A percentile compares a stretch with the other conserved stretches of the same genome.
Conservation (phyloP, 1,284 basidiomycete species). For the Cystobasidium sp. region DNA sequence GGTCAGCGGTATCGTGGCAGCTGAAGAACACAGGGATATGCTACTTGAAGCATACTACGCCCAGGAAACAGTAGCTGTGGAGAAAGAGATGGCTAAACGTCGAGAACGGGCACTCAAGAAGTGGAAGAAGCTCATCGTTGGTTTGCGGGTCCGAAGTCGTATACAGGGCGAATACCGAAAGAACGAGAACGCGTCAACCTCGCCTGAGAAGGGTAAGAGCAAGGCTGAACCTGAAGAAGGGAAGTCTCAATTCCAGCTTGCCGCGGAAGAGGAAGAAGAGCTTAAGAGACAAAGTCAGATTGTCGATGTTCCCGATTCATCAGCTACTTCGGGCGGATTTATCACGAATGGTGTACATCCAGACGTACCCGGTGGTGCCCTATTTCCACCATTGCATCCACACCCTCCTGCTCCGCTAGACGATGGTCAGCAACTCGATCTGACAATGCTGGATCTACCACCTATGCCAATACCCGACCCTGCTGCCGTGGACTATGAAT, state of each 20-base stretch:
- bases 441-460: conserved; percentile 36
- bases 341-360: conserved; percentile 20
- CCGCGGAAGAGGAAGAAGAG: conserved; percentile 13
- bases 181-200: background rate
- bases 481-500: background rate
- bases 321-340: conserved; percentile 24
- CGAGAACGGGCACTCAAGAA: conserved; percentile 82
- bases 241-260: conserved; percentile 26
- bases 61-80: conserved; percentile 74
- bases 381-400: conserved; percentile 24
- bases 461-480: conserved; percentile 41
- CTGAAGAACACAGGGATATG: conserved; percentile 73
- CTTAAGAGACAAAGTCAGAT: background rate
- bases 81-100: conserved; percentile 74
- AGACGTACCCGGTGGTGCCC: conserved; percentile 23
- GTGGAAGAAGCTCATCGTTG: conserved; percentile 87
- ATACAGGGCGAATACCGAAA: conserved; percentile 43
- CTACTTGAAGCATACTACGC: conserved; percentile 88
- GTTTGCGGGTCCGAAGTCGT: conserved; percentile 71
- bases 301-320: background rate
- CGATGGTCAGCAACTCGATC: conserved; percentile 27
- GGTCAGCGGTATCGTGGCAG: conserved; percentile 83
- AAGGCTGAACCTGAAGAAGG: conserved; percentile 16
- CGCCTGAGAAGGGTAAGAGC: background rate
- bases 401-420: conserved; percentile 2